phyloP scores from a whole-genome alignment of 441 rosid species.

The Croton laevigatus region DNA sequence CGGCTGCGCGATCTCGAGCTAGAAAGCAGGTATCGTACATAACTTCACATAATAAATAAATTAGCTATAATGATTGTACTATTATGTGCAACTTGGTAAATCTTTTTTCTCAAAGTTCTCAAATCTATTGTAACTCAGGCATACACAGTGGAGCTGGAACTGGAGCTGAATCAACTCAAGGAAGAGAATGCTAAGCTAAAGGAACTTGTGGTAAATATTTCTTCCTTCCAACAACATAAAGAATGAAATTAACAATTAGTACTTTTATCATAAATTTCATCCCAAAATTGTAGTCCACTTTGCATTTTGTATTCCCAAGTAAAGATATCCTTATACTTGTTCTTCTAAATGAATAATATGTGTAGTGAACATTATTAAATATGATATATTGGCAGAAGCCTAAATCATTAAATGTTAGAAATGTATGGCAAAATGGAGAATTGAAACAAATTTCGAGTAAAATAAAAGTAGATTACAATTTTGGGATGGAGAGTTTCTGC shows the following conservation, averaged over 20 bases:
- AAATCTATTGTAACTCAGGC: conserved; percentile 42
- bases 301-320: too few species aligned
- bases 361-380: too few species aligned
- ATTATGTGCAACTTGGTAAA: background rate
- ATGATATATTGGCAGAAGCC: too few species aligned
- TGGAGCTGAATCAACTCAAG: conserved; percentile 68
- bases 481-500: too few species aligned
- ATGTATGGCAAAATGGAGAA: too few species aligned
- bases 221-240: background rate
- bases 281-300: too few species aligned
- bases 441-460: background rate
- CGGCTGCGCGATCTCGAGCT: conserved; percentile 94
- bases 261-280: background rate
- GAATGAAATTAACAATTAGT: background rate
- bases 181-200: conserved; percentile 76
- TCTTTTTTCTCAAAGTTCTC: background rate
- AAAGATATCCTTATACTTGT: too few species aligned
- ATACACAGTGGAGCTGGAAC: conserved; percentile 83
- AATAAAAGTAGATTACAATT: too few species aligned
- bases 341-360: too few species aligned
- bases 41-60: background rate
- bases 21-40: conserved; percentile 61
- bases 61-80: too few species aligned
- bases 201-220: conserved; percentile 47
- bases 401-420: too few species aligned